These are phyloP conservation scores for Calamus simplicifolius DNA, from an alignment of 176 grass and related monocot species.

Conservation along the genomic window DNA sequence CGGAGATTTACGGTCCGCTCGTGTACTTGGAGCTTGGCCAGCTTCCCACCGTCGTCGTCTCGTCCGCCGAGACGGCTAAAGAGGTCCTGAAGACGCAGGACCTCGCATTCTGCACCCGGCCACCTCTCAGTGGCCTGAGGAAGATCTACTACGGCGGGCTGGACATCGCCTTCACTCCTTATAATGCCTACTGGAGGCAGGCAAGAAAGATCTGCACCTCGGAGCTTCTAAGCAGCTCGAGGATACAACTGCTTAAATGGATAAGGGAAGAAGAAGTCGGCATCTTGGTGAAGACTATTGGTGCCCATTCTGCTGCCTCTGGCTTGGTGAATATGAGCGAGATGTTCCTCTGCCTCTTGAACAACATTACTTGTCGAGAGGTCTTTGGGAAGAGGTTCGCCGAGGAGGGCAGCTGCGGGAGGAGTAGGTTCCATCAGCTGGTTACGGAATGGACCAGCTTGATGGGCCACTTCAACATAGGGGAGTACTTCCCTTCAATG, in stretches of 20 bases:
- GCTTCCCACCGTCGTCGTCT: constrained; percentile 4
- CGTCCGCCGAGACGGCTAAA: not conserved
- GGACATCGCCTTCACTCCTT: constrained; percentile 6
- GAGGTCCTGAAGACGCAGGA: constrained; percentile 6
- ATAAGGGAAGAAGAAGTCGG: constrained; percentile 2
- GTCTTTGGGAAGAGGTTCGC: constrained; percentile 3
- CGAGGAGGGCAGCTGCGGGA: not conserved
- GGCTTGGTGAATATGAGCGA: not conserved
- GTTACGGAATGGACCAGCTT: not conserved
- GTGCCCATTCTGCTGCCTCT: too few relatives aligned
- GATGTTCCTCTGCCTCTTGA: constrained; percentile 5
- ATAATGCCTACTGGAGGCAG: not conserved
- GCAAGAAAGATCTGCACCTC: not conserved
- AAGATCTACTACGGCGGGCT: constrained; percentile 4
- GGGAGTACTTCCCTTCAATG: constrained; percentile 7
- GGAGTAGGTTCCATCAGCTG: not conserved
- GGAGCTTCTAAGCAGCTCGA: not conserved
- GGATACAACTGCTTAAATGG: not conserved
- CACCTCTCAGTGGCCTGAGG: not conserved
- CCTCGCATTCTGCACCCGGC: not conserved
- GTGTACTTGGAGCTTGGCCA: constrained; percentile 1
- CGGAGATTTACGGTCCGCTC: not conserved
- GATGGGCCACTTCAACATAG: constrained; percentile 6
- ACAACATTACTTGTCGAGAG: constrained; percentile 7
- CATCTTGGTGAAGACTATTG: not conserved